Conservation (phyloP, 1,284 basidiomycete species). For the Trichosporon asahii region DNA sequence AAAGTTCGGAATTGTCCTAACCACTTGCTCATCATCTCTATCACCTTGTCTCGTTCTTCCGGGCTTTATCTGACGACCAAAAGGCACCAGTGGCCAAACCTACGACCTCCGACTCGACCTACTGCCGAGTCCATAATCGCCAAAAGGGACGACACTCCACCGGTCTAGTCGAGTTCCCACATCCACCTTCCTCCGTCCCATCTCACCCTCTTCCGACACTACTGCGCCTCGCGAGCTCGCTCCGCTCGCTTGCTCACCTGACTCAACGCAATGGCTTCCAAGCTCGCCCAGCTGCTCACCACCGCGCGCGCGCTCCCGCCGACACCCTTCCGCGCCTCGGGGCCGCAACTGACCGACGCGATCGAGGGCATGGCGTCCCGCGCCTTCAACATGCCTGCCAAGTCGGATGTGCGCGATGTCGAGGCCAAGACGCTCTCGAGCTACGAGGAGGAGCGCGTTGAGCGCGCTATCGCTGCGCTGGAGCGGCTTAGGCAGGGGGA, state of each 20-base stretch:
- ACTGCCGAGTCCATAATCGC: not conserved
- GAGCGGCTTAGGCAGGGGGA: constrained; percentile 28
- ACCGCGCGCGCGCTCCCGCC: constrained; percentile 37
- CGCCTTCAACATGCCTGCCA: constrained; percentile 25
- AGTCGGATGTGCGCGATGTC: constrained; percentile 15
- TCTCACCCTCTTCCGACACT: too few relatives aligned
- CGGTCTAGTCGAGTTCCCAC: not conserved
- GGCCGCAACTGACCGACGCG: constrained; percentile 42
- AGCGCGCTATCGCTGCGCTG: constrained; percentile 27
- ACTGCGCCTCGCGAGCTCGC: too few relatives aligned
- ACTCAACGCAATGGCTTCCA: not conserved
- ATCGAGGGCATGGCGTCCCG: constrained; percentile 36
- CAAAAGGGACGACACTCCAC: not conserved
- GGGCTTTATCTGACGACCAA: not conserved
- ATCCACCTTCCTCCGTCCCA: not conserved
- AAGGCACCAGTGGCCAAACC: too few relatives aligned
- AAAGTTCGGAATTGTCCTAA: not conserved
- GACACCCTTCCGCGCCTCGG: constrained; percentile 38
- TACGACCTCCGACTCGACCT: not conserved
- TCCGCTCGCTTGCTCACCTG: not conserved
- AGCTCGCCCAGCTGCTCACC: constrained; percentile 25
- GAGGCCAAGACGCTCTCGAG: constrained; percentile 16
- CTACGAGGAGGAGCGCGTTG: constrained; percentile 23
- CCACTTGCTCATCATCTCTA: not conserved
- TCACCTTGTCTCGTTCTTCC: not conserved